phyloP scores from a whole-genome alignment of 495 filamentous ascomycete species.

The Astrocystis sublimbata region DNA sequence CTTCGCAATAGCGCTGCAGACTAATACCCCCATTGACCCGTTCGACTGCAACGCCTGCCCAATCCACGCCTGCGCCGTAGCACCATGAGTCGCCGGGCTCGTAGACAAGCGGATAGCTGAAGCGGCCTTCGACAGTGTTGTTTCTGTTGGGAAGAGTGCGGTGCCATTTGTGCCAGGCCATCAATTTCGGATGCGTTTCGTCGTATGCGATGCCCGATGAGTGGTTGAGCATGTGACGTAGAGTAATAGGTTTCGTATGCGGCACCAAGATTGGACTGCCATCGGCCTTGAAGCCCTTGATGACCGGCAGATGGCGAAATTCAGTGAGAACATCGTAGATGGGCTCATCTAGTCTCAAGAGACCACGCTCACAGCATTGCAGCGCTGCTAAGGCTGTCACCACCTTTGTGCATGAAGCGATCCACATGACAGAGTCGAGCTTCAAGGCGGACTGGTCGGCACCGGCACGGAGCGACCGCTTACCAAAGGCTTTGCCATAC shows the following conservation, averaged over 20 bases:
- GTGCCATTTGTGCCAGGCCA: slow-evolving; percentile 22
- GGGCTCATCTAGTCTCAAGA: slow-evolving; percentile 15
- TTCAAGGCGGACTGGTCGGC: slow-evolving; percentile 14
- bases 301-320: slow-evolving; percentile 5
- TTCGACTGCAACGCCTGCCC: slow-evolving; percentile 42
- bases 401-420: slow-evolving; percentile 24
- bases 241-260: slow-evolving; percentile 17
- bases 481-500: slow-evolving; percentile 13
- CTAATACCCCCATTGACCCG: slow-evolving; percentile 21
- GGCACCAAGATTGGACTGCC: slow-evolving; percentile 7
- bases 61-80: slow-evolving; percentile 51
- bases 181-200: slow-evolving; percentile 14
- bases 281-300: slow-evolving; percentile 14
- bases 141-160: slow-evolving; percentile 14
- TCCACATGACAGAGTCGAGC: slow-evolving; percentile 21
- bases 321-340: slow-evolving; percentile 21
- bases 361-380: slow-evolving; percentile 18
- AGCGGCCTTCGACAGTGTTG: slow-evolving; percentile 29
- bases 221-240: slow-evolving; percentile 24
- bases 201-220: slow-evolving; percentile 23
- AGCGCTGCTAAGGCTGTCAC: slow-evolving; percentile 15
- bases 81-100: slow-evolving; percentile 52
- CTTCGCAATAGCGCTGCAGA: slow-evolving; percentile 48
- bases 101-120: slow-evolving; percentile 43
- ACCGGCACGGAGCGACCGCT: slow-evolving; percentile 14